These are phyloP conservation scores for Coniella lustricola DNA, from an alignment of 2,329 filamentous ascomycete genomes.

Conservation along the genomic window DNA sequence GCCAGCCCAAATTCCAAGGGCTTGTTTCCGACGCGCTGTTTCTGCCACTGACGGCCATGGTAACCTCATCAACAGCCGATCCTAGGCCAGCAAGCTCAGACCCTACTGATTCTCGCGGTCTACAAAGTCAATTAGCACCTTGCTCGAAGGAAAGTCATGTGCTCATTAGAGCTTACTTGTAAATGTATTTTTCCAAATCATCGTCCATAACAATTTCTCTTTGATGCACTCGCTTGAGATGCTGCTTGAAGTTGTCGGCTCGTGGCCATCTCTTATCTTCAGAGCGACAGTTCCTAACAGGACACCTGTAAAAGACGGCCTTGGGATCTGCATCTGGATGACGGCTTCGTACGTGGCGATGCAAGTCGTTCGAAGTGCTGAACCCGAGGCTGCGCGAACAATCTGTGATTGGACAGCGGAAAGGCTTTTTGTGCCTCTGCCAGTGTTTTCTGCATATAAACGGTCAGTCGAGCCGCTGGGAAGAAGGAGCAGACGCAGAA, in stretches of 20 bases:
- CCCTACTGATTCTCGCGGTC: background rate
- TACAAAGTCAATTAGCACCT: background rate
- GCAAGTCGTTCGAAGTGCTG: slow-evolving; percentile 71
- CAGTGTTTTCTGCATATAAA: slow-evolving; percentile 60
- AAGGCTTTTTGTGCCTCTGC: slow-evolving; percentile 62
- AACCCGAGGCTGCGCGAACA: slow-evolving; percentile 63
- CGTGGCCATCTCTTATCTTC: slow-evolving; percentile 70
- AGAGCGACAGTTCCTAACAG: slow-evolving; percentile 45
- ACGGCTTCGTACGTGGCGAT: slow-evolving; percentile 68
- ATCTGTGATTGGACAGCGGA: slow-evolving; percentile 48
- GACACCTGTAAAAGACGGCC: slow-evolving; percentile 53
- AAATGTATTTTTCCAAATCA: slow-evolving; percentile 30
- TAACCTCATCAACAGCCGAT: slow-evolving; percentile 1
- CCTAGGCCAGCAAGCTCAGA: slow-evolving; percentile 16
- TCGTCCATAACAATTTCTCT: slow-evolving; percentile 27
- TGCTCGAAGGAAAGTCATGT: background rate
- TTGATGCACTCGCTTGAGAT: slow-evolving; percentile 63
- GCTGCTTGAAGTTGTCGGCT: slow-evolving; percentile 79
- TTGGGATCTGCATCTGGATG: slow-evolving; percentile 47
- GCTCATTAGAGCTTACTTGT: slow-evolving; percentile 20
- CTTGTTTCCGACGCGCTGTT: background rate
- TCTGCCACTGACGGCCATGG: background rate
- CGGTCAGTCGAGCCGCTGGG: background rate
- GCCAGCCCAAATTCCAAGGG: slow-evolving; percentile 1
- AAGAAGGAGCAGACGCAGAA: background rate